Conservation (phyloP, 495 filamentous ascomycete genomes). For the Penicillium argentinense region DNA sequence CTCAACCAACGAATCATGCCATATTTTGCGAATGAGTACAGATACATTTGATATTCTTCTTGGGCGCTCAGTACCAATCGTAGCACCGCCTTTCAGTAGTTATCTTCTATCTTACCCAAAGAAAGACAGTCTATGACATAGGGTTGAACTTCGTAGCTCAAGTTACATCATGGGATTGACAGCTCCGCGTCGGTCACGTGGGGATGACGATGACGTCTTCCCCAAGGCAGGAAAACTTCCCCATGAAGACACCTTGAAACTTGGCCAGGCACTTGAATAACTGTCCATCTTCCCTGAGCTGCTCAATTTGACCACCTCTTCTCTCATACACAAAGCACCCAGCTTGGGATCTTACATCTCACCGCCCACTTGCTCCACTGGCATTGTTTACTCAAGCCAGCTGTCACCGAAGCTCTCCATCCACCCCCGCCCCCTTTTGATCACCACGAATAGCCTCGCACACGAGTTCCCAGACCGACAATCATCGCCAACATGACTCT, state of each 20-base stretch:
- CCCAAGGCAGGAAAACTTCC: constrained; percentile 21
- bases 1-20: too few species aligned
- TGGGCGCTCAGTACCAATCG: too few species aligned
- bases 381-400: constrained; percentile 23
- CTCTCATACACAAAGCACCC: background rate
- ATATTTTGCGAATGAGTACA: background rate
- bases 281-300: constrained; percentile 10
- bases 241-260: constrained; percentile 33
- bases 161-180: constrained; percentile 13
- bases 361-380: background rate
- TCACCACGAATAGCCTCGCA: constrained; percentile 13
- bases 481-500: constrained; percentile 78
- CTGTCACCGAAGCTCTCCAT: constrained; percentile 14
- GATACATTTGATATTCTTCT: too few species aligned
- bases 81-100: too few species aligned
- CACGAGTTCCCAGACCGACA: constrained; percentile 4
- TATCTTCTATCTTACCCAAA: too few species aligned
- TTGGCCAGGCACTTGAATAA: constrained; percentile 1
- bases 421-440: constrained; percentile 22
- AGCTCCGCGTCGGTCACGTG: constrained; percentile 30
- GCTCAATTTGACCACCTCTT: constrained; percentile 11
- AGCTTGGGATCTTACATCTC: background rate
- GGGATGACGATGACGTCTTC: constrained; percentile 36
- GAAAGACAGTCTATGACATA: too few species aligned
- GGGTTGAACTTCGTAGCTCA: too few species aligned